These are phyloP conservation scores for Ormosia emarginata DNA, from an alignment of 306 rosid species.

Conservation along the genomic window DNA sequence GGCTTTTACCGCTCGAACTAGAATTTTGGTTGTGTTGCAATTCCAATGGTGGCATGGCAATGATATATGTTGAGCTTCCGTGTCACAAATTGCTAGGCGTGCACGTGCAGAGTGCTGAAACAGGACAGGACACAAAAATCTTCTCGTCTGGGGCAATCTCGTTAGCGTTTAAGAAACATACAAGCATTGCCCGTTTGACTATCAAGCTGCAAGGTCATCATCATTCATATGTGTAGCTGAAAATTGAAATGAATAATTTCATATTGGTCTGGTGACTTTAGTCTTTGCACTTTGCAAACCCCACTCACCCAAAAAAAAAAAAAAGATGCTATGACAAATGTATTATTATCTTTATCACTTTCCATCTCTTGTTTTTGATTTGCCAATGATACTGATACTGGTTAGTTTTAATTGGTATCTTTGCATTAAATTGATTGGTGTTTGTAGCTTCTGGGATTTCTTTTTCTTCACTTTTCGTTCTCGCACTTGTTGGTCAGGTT, in stretches of 20 bases:
- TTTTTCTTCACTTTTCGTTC: background rate
- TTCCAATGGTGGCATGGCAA: background rate
- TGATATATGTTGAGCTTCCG: constrained; percentile 7
- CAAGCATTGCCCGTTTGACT: constrained; percentile 4
- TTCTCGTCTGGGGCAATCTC: background rate
- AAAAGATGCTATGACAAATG: background rate
- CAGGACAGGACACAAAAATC: background rate
- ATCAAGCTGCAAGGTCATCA: background rate
- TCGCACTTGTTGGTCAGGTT: background rate
- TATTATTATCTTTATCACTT: background rate
- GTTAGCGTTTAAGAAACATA: constrained; percentile 25
- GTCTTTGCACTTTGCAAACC: constrained; percentile 6
- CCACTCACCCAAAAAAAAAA: background rate
- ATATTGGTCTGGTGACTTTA: background rate
- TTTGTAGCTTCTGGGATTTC: constrained; percentile 35
- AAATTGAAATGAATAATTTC: background rate
- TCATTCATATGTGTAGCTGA: background rate
- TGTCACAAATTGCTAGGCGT: background rate
- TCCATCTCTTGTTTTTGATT: background rate
- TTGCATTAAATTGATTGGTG: constrained; percentile 29
- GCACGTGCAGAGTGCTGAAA: background rate
- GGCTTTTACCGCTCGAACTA: constrained; percentile 7
- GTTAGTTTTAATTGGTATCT: background rate
- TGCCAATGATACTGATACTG: background rate
- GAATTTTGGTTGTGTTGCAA: background rate